Conservation (phyloP, 306 rosid genomes). For the Datisca glomerata region DNA sequence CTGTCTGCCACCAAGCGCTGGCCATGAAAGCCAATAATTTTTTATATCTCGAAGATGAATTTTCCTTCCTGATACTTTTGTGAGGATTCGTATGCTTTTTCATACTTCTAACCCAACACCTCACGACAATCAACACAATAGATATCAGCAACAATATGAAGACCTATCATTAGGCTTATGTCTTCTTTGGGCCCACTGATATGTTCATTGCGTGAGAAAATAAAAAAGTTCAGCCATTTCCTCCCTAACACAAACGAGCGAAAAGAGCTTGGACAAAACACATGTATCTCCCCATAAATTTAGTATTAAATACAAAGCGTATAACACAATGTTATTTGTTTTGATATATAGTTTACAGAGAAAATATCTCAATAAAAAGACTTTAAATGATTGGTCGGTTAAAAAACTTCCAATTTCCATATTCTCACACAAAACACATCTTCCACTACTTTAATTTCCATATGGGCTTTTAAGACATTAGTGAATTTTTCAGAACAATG, state of each 20-base stretch:
- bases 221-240: conserved; percentile 86
- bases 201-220: conserved; percentile 92
- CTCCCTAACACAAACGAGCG: conserved; percentile 36
- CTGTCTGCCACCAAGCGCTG: no score
- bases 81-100: conserved; percentile 72
- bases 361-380: neutral
- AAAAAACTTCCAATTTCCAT: neutral
- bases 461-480: neutral
- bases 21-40: no score
- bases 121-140: conserved; percentile 73
- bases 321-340: neutral
- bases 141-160: conserved; percentile 90
- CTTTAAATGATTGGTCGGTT: neutral
- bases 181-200: conserved; percentile 74
- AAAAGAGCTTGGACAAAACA: conserved; percentile 15
- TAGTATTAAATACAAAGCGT: no score
- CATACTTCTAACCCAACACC: conserved; percentile 95
- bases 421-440: neutral
- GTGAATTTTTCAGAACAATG: neutral
- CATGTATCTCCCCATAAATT: conserved; percentile 9
- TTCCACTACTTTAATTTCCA: neutral
- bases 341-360: neutral
- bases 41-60: conserved; percentile 85
- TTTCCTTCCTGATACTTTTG: conserved; percentile 99
- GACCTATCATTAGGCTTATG: conserved; percentile 82